Evolutionary conservation across 768 basidiomycete genomes (phyloP).

Genomic region (Gyrodon lividus): DNA sequence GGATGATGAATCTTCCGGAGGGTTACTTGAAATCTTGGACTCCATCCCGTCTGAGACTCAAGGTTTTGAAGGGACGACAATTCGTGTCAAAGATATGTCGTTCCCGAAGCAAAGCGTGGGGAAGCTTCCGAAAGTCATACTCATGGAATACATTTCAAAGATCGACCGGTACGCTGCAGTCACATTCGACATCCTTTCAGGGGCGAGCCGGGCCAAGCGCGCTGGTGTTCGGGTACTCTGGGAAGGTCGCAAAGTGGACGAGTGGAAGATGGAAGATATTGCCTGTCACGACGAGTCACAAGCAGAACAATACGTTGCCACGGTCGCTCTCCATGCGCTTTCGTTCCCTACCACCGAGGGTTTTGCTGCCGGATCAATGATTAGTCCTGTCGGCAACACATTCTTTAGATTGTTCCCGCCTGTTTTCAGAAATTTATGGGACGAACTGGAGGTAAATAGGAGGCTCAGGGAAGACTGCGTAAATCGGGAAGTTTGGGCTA

Average conservation of each 20-base stretch:
- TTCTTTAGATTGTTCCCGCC: conserved; percentile 81
- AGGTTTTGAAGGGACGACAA: conserved; percentile 51
- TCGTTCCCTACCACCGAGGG: conserved; percentile 63
- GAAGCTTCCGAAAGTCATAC: conserved; percentile 71
- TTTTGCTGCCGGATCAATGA: conserved; percentile 53
- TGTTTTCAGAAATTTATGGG: conserved; percentile 88
- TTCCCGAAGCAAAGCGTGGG: conserved; percentile 84
- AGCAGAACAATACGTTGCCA: conserved; percentile 89
- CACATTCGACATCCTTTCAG: conserved; percentile 63
- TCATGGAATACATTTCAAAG: conserved; percentile 68
- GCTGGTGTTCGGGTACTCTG: conserved; percentile 73
- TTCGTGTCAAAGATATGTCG: conserved; percentile 67
- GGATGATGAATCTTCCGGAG: conserved; percentile 48
- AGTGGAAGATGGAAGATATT: conserved; percentile 82
- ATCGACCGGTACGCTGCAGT: conserved; percentile 74
- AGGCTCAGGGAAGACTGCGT: conserved; percentile 57
- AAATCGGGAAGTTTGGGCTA: conserved; percentile 73
- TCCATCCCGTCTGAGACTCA: conserved; percentile 55
- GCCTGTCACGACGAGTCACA: conserved; percentile 78
- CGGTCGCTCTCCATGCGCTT: conserved; percentile 78
- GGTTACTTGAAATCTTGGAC: conserved; percentile 76
- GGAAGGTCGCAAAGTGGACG: conserved; percentile 55
- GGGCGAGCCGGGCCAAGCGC: conserved; percentile 71
- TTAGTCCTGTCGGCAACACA: conserved; percentile 49
- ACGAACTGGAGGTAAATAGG: conserved; percentile 71